A percentile compares a stretch with the other conserved stretches of the same genome.
Evolutionary conservation across 176 grass and related monocot species (phyloP).

Genomic region (Pontederia paniculata): DNA sequence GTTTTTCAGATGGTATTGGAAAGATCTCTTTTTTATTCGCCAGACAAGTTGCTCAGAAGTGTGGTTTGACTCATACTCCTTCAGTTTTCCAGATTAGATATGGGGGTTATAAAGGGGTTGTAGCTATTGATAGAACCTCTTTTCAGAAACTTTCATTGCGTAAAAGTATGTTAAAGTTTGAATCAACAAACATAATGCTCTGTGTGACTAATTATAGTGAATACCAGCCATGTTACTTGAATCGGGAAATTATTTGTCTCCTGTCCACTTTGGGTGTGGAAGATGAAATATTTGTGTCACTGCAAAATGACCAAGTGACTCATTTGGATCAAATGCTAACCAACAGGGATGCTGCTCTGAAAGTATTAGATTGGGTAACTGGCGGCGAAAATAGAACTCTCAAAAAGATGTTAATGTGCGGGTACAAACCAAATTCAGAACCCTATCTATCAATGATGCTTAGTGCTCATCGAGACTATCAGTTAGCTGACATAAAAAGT

Average conservation of each 20-base stretch:
- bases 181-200: slow-evolving; percentile 69
- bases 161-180: slow-evolving; percentile 90
- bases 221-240: slow-evolving; percentile 67
- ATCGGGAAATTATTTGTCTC: slow-evolving; percentile 81
- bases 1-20: slow-evolving; percentile 96
- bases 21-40: slow-evolving; percentile 63
- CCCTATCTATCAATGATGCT: slow-evolving; percentile 81
- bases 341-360: slow-evolving; percentile 60
- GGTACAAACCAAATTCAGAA: slow-evolving; percentile 66
- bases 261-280: slow-evolving; percentile 76
- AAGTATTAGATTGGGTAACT: slow-evolving; percentile 44
- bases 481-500: slow-evolving; percentile 64
- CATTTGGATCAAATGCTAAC: slow-evolving; percentile 66
- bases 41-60: slow-evolving; percentile 34
- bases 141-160: slow-evolving; percentile 55
- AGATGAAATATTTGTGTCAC: slow-evolving; percentile 65
- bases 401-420: slow-evolving; percentile 55
- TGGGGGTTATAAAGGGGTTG: slow-evolving; percentile 87
- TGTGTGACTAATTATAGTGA: slow-evolving; percentile 77
- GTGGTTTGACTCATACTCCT: slow-evolving; percentile 53
- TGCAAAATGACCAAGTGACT: slow-evolving; percentile 63
- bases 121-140: slow-evolving; percentile 53
- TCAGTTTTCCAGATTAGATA: slow-evolving; percentile 97
- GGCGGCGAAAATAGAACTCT: slow-evolving; percentile 46
- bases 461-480: slow-evolving; percentile 58